phyloP scores from a whole-genome alignment of 768 basidiomycete species.

The Zangia roseola region DNA sequence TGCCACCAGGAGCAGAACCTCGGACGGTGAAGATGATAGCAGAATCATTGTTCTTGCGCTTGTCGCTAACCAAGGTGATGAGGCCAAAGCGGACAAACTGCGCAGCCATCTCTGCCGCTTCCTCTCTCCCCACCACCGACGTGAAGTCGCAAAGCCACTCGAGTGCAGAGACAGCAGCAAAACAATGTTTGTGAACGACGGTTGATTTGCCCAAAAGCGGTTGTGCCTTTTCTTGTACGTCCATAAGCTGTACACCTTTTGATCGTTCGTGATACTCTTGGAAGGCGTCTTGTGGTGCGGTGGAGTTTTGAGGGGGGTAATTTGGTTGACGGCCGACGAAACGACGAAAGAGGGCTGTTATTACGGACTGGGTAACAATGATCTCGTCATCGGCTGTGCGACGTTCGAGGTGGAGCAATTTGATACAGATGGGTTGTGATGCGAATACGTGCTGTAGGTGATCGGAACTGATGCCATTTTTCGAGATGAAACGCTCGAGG shows the following conservation, averaged over 20 bases:
- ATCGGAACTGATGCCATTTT: slow-evolving; percentile 97
- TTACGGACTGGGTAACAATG: slow-evolving; percentile 89
- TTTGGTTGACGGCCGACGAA: slow-evolving; percentile 90
- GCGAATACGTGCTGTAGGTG: slow-evolving; percentile 87
- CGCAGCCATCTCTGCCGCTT: slow-evolving; percentile 96
- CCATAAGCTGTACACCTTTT: slow-evolving; percentile 69
- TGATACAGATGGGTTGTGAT: slow-evolving; percentile 94
- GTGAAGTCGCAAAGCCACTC: slow-evolving; percentile 99
- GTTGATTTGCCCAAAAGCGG: slow-evolving; percentile 48
- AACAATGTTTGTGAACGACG: slow-evolving; percentile 64
- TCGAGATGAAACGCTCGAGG: slow-evolving; percentile 98
- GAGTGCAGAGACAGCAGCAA: slow-evolving; percentile 81
- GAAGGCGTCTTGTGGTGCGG: slow-evolving; percentile 56
- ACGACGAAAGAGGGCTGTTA: slow-evolving; percentile 94
- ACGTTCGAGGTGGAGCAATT: slow-evolving; percentile 94
- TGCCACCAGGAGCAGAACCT: slow-evolving; percentile 72
- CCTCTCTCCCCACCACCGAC: slow-evolving; percentile 92
- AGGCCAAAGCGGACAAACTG: slow-evolving; percentile 97
- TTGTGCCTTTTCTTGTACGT: slow-evolving; percentile 65
- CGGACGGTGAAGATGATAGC: slow-evolving; percentile 92
- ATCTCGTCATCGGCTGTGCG: slow-evolving; percentile 94
- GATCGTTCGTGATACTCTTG: slow-evolving; percentile 77
- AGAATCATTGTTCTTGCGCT: slow-evolving; percentile 87
- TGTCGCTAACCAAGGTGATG: slow-evolving; percentile 85
- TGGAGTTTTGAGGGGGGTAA: slow-evolving; percentile 49